Evolutionary conservation across 2,329 filamentous ascomycete genomes (phyloP), one percentile per base, ranked within the genome.

Genomic region (Colletotrichum phormii): DNA sequence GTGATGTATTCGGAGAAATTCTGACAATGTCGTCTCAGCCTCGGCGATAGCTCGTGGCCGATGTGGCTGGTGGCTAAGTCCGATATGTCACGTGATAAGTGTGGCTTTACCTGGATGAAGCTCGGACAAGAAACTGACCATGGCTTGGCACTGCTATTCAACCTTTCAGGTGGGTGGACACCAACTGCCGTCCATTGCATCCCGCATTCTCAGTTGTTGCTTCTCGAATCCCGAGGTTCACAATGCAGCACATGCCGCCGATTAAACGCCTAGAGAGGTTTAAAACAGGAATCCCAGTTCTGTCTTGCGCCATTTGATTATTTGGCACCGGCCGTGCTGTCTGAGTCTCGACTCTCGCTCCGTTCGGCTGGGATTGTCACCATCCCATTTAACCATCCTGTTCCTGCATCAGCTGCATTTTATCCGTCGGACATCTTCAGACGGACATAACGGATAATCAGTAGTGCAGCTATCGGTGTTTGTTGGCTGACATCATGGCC

Each of bases 401-500:
- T 61, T 65, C 66, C 55, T 70, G 60, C 66, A 73, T 65, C 66
- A 73, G 49, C 68, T 31, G 54, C 59, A 60, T 55, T 58, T 72
- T 61, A 58, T 71, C 61, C 46, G 66, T 65, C 66, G 46, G 31
- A 24, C 62, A 49, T 59, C 24, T 22, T 60, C 66, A 51, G 49
- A 61, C 66, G 55, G 66, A 65, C 66, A 73, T 71, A 46, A 18
- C 61, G 60, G 66, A 42, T 64, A 61, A 70, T 57, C 61, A 35
- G 60, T 70, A 60, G 37, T 71, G 61, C 55, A 64, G 31, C 35
- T 64, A n/a, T 60, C 26, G 54, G 33, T 64, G 29, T 71, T 22
- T n/a, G 49, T 33, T 61, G 53, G 35, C 62, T 70, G 70, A 70
- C 70, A 72, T 70, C 70, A 72, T 72, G 42, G 35, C 53, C 51